Conservation (phyloP, 805 yeast species). For the Zygoascus bituminiphila region DNA sequence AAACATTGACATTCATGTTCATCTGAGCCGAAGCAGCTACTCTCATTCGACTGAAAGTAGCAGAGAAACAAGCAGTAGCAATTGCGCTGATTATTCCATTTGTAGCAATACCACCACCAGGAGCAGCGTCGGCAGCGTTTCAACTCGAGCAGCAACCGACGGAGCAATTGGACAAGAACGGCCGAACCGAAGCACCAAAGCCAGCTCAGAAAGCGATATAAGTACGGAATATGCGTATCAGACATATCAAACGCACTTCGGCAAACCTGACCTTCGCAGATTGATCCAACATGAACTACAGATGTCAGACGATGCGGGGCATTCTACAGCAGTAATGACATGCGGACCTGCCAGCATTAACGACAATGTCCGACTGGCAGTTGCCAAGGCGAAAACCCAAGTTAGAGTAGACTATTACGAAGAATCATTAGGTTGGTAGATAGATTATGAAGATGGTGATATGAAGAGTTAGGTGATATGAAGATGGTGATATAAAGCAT, state of each 20-base stretch:
- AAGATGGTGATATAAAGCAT: too few relatives aligned
- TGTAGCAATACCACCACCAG: not conserved
- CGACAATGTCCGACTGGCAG: slow-evolving; percentile 45
- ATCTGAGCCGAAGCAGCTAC: not conserved
- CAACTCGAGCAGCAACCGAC: not conserved
- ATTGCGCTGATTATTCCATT: not conserved
- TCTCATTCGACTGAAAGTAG: not conserved
- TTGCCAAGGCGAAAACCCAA: slow-evolving; percentile 34
- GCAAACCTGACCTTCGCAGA: slow-evolving; percentile 41
- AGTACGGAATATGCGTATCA: not conserved
- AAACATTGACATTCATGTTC: not conserved
- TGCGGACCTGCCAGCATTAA: slow-evolving; percentile 59
- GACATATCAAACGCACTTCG: not conserved
- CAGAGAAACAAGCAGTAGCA: not conserved
- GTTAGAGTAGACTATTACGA: slow-evolving; percentile 60
- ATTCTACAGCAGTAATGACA: slow-evolving; percentile 45
- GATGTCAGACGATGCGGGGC: slow-evolving; percentile 22
- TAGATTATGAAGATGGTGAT: too few relatives aligned
- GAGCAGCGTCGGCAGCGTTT: not conserved
- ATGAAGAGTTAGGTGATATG: too few relatives aligned
- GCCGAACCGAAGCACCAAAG: not conserved
- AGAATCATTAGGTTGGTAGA: slow-evolving; percentile 60
- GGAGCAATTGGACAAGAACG: not conserved
- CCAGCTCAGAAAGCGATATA: not conserved
- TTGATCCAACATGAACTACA: slow-evolving; percentile 41